Evolutionary conservation across 2,329 filamentous ascomycete genomes (phyloP).

Genomic region (Apiospora arundinis): DNA sequence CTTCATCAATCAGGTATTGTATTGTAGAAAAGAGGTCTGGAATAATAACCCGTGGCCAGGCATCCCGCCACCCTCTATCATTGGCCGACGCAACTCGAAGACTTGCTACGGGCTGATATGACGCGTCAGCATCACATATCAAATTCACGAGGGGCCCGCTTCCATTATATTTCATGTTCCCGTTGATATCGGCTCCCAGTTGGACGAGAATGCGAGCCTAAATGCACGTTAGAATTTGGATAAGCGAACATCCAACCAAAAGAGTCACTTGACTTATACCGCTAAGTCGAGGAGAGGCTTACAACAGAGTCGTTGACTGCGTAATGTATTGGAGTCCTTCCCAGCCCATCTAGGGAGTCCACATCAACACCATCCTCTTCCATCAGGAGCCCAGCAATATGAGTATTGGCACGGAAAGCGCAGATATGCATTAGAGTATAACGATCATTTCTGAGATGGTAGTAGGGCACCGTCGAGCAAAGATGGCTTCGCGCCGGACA

Average conservation of each 20-base stretch:
- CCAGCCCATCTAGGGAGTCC: neutral
- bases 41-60: neutral
- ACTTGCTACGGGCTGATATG: neutral
- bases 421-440: neutral
- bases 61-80: neutral
- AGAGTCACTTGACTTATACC: neutral
- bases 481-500: neutral
- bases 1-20: neutral
- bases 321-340: conserved; percentile 1
- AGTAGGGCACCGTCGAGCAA: neutral
- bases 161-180: neutral
- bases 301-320: neutral
- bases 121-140: neutral
- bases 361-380: conserved; percentile 2
- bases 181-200: neutral
- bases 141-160: neutral
- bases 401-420: neutral
- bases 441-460: neutral
- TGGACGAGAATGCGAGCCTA: neutral
- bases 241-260: conserved; percentile 1
- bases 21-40: conserved; percentile 5
- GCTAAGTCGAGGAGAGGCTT: neutral
- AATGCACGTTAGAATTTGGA: neutral
- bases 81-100: neutral
- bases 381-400: conserved; percentile 7